Base-by-base conservation (phyloP, 257 asterid species). In the Salvia rosmarinus region DNA sequence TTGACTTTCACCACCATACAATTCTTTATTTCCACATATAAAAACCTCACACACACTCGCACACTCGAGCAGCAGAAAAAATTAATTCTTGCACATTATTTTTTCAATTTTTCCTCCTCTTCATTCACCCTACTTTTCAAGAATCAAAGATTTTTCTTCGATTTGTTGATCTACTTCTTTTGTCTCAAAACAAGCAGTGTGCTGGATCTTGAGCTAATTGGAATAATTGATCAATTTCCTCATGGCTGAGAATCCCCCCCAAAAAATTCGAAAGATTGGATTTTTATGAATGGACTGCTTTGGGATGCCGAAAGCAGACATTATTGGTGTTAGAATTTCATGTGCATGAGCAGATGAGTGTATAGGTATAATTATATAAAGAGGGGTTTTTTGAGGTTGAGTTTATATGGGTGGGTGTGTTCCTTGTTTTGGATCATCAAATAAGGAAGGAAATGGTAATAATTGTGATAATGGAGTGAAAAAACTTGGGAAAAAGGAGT, bases 351-450 rank as follows among this genome's bases (percentile, higher is more conserved):
- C 11, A 64, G 28, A 68, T 75, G 75, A 54, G 64, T 30, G 42
- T 35, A 72, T 20, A 69, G 37, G 47, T 43, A 52, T 9, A 52
- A 10, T 23, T 9, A 39, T 39, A 39, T 23, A 67, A 28, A 60
- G 49, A 37, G 79, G 52, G 78, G 62, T 71, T 56, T 37, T 73
- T 78, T 72, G 79, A 65, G 80, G 80, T 78, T 78, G 72, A 73
- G 81, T 70, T 76, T 84, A 80, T 66, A 85, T 85, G 96, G 98
- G 95, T 82, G 84, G 96, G 82, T 90, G 96, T 84, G 86, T 89
- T 62, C 89, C 96, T 39, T 92, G 98, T 81, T 85, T 89, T 83
- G 87, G 87, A 86, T 89, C 98, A 82, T 86, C 96, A 71, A 72
- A 81, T 46, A 81, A 84, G 76, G 85, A 72, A 73, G 86, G 74